Percentiles rank a stretch among this genome's conserved stretches.
Evolutionary conservation across 108 stramenopile genomes (phyloP).

Genomic region (Aurantiochytrium sp.): DNA sequence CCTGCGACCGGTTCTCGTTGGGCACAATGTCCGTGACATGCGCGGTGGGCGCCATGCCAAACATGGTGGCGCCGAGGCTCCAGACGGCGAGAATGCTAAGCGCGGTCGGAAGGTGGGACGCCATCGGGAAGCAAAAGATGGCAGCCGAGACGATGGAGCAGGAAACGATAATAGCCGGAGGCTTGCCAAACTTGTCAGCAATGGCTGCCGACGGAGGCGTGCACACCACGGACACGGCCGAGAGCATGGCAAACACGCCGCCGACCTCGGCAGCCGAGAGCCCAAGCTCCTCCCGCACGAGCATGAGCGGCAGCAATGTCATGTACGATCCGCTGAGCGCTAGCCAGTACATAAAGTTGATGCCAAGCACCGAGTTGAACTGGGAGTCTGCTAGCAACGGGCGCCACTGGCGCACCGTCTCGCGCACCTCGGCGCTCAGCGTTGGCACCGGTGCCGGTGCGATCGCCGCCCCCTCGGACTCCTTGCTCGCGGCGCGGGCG

Average conservation of each 20-base stretch:
- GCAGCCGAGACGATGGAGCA: not conserved
- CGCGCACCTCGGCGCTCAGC: constrained; percentile 51
- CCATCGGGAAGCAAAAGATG: not conserved
- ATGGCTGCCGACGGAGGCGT: not conserved
- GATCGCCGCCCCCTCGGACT: too few species aligned
- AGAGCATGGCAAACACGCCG: not conserved
- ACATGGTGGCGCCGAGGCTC: not conserved
- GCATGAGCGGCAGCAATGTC: constrained; percentile 74
- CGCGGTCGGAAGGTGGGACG: not conserved
- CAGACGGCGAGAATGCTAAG: not conserved
- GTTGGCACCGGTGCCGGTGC: too few species aligned
- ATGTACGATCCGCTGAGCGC: constrained; percentile 73
- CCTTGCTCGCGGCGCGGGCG: too few species aligned
- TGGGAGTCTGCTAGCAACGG: constrained; percentile 51
- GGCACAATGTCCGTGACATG: not conserved
- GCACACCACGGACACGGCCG: not conserved
- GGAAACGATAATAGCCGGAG: not conserved
- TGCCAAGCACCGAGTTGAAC: constrained; percentile 53
- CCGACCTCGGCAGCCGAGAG: not conserved
- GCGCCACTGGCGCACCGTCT: constrained; percentile 68
- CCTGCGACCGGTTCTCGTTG: not conserved
- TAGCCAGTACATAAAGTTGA: constrained; percentile 78
- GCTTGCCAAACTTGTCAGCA: constrained; percentile 14
- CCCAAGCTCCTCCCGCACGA: constrained; percentile 53
- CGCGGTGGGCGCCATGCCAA: constrained; percentile 34